phyloP scores from a whole-genome alignment of 371 early-diverging fungal species.

The Mortierella sp. region DNA sequence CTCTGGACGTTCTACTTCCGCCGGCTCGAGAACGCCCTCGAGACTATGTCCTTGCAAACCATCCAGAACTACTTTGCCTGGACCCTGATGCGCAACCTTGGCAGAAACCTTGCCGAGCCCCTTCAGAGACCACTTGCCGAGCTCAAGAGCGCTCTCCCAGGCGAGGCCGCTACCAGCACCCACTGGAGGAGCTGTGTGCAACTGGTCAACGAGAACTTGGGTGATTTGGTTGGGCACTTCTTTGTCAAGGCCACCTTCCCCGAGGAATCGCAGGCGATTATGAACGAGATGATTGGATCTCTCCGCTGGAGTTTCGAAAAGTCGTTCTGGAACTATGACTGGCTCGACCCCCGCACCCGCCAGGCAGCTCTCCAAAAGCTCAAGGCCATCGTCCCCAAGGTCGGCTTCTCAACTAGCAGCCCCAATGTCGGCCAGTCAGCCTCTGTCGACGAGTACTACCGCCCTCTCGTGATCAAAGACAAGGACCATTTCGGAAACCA shows the following conservation, averaged over 20 bases:
- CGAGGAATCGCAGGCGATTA: slow-evolving; percentile 8
- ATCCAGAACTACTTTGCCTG: slow-evolving; percentile 43
- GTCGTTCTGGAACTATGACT: slow-evolving; percentile 36
- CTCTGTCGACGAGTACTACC: slow-evolving; percentile 26
- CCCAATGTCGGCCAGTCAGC: slow-evolving; percentile 22
- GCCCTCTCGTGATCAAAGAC: not conserved
- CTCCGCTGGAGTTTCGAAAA: slow-evolving; percentile 30
- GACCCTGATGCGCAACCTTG: slow-evolving; percentile 41
- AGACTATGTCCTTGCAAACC: slow-evolving; percentile 9
- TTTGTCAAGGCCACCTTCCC: slow-evolving; percentile 38
- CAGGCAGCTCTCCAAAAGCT: slow-evolving; percentile 30
- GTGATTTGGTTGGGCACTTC: slow-evolving; percentile 38
- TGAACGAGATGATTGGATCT: slow-evolving; percentile 25
- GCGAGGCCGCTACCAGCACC: not conserved
- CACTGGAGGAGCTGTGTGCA: slow-evolving; percentile 29
- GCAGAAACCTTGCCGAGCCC: slow-evolving; percentile 20
- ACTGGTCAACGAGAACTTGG: slow-evolving; percentile 29
- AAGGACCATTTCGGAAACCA: slow-evolving; percentile 39
- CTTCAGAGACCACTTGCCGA: slow-evolving; percentile 18
- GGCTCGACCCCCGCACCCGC: slow-evolving; percentile 30
- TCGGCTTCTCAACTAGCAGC: slow-evolving; percentile 23
- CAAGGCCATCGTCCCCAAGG: slow-evolving; percentile 26
- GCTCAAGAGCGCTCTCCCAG: slow-evolving; percentile 17
- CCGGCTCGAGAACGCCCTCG: slow-evolving; percentile 18
- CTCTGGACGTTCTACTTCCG: slow-evolving; percentile 29